Evolutionary conservation across 176 grass and related monocot genomes (phyloP), one percentile per base, ranked within the genome.

Genomic region (Poa annua): DNA sequence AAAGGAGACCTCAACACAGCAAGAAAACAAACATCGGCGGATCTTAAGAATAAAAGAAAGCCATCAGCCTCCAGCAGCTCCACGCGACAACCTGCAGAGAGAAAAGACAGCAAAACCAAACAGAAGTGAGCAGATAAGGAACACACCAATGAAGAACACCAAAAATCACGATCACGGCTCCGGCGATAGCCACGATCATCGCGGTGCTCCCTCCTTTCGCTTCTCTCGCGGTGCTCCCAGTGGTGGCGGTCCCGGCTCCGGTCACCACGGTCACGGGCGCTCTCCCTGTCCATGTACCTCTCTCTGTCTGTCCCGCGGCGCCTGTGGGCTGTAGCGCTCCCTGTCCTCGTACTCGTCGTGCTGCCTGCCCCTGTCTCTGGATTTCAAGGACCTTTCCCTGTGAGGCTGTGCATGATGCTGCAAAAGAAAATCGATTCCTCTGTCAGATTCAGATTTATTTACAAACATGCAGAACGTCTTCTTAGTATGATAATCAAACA

Each of bases 211-310:
- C 96, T 95, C 62, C 48, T 86, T 76, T 93, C 91, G 6, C 86
- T 88, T 78, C 90, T 88, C 48, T 97, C 95, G 0, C 86, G 81
- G 71, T 91, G n/a, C 10, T 93, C 94, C 65, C 95, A 90, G 41
- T 92, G 87, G 77, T 92, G 94, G 33, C 88, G 90, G 11, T 90
- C 92, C 3, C 36, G 74, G 11, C 83, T 89, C 13, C 78, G 74
- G 17, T 92, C 80, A 29, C 71, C 79, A 17, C 79, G 66, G 35
- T 87, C 87, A 33, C 74, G 74, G 21, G 89, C 80, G 19, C 64
- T 82, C 21, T 91, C 91, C 55, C 36, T 85, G 2, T 89, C 94
- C 2, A 73, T 36, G 8, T 88, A 82, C 41, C 74, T 83, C 8
- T 87, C 91, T 11, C 82, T 80, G 0, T 91, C 90, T 7, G 51